Evolutionary conservation across 106 monocot genomes (phyloP), one percentile per base, ranked within the genome.

Genomic region (Apostasia shenzhenica): DNA sequence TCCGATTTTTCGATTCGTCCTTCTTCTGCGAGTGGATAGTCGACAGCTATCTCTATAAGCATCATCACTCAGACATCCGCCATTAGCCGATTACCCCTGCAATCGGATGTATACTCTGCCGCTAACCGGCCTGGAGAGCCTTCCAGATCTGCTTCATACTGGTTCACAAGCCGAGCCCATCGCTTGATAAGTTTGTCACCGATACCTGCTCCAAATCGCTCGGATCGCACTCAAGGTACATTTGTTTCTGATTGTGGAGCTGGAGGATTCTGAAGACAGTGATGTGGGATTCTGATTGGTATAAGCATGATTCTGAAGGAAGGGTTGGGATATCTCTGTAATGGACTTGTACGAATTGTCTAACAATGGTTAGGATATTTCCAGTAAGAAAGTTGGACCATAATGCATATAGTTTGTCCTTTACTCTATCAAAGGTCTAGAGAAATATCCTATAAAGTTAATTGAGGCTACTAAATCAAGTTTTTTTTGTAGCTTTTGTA

Each of bases 11-110:
- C 73, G 91, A 94, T 67, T 94, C 94, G 14, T 61, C 94, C 69
- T 94, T 94, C 88, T 94, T 94, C 81, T 94, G 94, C 70, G 94
- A 94, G 85, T 94, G 94, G 94, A 94, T 94, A 72, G 94, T 91
- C 2, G 94, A 91, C 43, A 94, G 94, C 72, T 94, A 94, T 69
- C 85, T 94, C 55, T 94, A 94, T 91, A 94, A 94, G 83, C 85
- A 88, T 66, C 83, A 85, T 55, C 94, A 94, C 68, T 63, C 88
- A 6, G 94, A 91, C 0, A 91, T 94, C 14, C 84, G 94, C 26
- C 26, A 26, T 26, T 26, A 26, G 26, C 26, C 39, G 94, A 94
- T 67, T 94, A 94, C 75, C 82, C 91, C 49, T 94, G 94, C 78
- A 94, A 94, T 60, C 85, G 94, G 3, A 94, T 94, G 94, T 94